A percentile compares a stretch with the other conserved stretches of the same genome.
These are phyloP conservation scores for Globisporangium cederbergense DNA, from an alignment of 352 stramenopile species.

Conservation along the genomic window DNA sequence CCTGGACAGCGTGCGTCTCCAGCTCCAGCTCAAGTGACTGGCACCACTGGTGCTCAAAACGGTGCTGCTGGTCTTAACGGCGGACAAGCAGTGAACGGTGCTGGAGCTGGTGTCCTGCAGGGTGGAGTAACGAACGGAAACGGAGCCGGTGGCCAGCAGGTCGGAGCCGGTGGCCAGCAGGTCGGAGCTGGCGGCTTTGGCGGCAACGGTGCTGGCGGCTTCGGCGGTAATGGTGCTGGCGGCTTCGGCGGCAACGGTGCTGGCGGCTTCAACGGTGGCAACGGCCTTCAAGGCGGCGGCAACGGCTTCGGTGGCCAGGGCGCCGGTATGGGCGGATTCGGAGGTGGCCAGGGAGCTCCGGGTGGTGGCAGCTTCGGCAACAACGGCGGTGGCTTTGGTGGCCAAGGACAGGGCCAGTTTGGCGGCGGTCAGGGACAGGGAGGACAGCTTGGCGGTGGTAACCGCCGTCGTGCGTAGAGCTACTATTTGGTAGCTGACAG, in stretches of 20 bases:
- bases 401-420: not conserved
- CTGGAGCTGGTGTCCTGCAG: not conserved
- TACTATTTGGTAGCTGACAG: not conserved
- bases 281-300: not conserved
- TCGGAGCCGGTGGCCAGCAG: too few species aligned
- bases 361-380: not conserved
- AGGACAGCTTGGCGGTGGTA: not conserved
- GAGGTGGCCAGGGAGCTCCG: not conserved
- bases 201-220: not conserved
- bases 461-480: not conserved
- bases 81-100: constrained; percentile 2
- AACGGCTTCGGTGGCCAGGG: not conserved
- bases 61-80: not conserved
- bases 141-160: too few species aligned
- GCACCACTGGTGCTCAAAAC: constrained; percentile 2
- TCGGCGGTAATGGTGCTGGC: constrained; percentile 3
- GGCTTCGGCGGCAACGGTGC: not conserved
- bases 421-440: not conserved
- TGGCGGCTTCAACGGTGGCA: constrained; percentile 4
- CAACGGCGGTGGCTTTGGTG: not conserved
- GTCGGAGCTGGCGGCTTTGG: too few species aligned
- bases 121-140: not conserved
- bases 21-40: not conserved
- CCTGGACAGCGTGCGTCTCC: constrained; percentile 1
- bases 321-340: not conserved